These are phyloP conservation scores for Fusarium acutatum DNA, from an alignment of 2,329 filamentous ascomycete species.

Conservation along the genomic window DNA sequence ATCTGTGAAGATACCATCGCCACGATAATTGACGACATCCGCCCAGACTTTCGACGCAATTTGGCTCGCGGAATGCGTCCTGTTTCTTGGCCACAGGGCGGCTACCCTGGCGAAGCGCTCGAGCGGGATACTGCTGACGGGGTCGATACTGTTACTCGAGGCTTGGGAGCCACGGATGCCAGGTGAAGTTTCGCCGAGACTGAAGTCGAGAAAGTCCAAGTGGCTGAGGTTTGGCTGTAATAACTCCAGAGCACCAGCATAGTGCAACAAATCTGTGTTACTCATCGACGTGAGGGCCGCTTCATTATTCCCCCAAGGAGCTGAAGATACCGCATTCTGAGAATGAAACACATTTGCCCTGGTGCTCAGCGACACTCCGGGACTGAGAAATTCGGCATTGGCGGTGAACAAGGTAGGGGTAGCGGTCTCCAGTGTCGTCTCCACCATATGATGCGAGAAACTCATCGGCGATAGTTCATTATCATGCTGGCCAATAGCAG, in stretches of 20 bases:
- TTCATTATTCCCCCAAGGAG: neutral
- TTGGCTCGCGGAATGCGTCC: neutral
- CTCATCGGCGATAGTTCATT: neutral
- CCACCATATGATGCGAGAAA: neutral
- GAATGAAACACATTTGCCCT: neutral
- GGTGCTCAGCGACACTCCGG: neutral
- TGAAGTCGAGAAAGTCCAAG: neutral
- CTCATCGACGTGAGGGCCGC: neutral
- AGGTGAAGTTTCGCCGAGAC: accelerated
- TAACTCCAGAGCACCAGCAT: accelerated
- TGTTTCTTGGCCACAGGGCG: neutral
- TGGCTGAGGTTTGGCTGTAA: neutral
- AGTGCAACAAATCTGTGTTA: neutral
- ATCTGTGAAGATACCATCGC: neutral
- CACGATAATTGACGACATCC: neutral
- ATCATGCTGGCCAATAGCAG: neutral
- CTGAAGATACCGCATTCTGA: accelerated
- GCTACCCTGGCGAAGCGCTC: neutral
- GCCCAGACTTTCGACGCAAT: neutral
- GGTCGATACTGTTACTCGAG: neutral
- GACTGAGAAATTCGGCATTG: neutral
- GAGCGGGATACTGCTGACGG: neutral
- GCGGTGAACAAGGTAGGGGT: neutral
- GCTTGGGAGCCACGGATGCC: accelerated
- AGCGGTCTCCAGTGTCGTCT: neutral